A percentile compares a stretch with the other conserved stretches of the same genome.
phyloP scores from a whole-genome alignment of 306 rosid genomes.

The Potentilla sterilis region DNA sequence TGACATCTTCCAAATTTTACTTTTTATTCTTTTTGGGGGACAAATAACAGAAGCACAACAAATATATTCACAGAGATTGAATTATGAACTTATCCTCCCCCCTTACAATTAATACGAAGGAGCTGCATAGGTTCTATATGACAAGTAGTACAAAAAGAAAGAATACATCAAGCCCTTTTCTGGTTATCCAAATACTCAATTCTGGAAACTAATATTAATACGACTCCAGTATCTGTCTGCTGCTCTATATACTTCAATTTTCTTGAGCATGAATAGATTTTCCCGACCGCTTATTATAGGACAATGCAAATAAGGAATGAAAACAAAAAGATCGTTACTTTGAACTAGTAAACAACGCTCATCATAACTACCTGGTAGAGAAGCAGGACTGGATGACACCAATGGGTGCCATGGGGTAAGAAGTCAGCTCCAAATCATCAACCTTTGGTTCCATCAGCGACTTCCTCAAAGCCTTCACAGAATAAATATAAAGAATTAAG shows the following conservation, averaged over 20 bases:
- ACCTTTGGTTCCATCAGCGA: slow-evolving; percentile 46
- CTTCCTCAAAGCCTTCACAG: slow-evolving; percentile 63
- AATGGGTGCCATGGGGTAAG: slow-evolving; percentile 84
- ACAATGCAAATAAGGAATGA: background rate
- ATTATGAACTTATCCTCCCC: slow-evolving; percentile 2
- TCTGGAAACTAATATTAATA: background rate
- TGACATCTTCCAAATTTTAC: background rate
- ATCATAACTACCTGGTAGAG: slow-evolving; percentile 61
- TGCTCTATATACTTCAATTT: background rate
- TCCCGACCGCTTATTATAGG: background rate
- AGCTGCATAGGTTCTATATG: no score
- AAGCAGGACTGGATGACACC: slow-evolving; percentile 76
- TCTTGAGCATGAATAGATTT: background rate
- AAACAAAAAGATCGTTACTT: background rate
- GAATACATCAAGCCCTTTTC: background rate
- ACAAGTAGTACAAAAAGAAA: no score
- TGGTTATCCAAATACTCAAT: background rate
- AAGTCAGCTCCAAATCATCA: slow-evolving; percentile 39
- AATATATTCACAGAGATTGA: background rate
- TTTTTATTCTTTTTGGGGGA: background rate
- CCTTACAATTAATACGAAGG: background rate
- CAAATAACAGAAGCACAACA: background rate
- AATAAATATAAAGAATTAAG: background rate
- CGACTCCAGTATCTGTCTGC: background rate
- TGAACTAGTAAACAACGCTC: background rate